Percentiles rank a stretch among this genome's conserved stretches.
phyloP scores from a whole-genome alignment of 148 eudicot species.

The Vaccinium darrowii region DNA sequence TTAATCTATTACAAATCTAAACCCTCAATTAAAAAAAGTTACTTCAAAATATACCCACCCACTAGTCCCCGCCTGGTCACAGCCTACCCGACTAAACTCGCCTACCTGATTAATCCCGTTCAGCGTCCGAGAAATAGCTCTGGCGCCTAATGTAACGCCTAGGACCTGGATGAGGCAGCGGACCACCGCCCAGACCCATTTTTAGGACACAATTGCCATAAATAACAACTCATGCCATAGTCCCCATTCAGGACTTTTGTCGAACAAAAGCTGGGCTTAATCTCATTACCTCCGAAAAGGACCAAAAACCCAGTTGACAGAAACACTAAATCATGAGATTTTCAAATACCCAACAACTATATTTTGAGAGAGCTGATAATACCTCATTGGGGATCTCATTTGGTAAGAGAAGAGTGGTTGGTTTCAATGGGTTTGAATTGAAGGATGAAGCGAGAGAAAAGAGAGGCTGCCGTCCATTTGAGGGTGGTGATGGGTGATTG shows the following conservation, averaged over 20 bases:
- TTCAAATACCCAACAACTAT: not conserved
- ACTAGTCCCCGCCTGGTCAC: no score
- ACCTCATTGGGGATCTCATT: slow-evolving; percentile 24
- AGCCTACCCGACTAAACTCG: no score
- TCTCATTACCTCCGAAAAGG: not conserved
- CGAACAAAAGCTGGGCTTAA: slow-evolving; percentile 33
- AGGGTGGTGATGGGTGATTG: slow-evolving; percentile 21
- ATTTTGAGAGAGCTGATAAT: not conserved
- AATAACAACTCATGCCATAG: no score
- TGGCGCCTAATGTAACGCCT: no score
- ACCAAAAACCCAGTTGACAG: not conserved
- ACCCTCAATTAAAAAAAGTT: no score
- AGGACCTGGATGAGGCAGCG: no score
- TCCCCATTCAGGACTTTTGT: slow-evolving; percentile 27
- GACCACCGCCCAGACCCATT: no score
- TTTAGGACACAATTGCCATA: no score
- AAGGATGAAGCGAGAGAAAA: slow-evolving; percentile 30
- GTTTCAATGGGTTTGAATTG: slow-evolving; percentile 13
- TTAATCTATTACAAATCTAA: no score
- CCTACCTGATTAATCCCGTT: no score
- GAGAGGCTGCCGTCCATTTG: slow-evolving; percentile 18
- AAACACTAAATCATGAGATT: not conserved
- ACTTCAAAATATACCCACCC: no score
- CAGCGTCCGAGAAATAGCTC: no score
- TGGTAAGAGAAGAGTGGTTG: slow-evolving; percentile 20